These are phyloP conservation scores for Boletellus deceptivus DNA, from an alignment of 1,284 basidiomycete species.

Conservation along the genomic window DNA sequence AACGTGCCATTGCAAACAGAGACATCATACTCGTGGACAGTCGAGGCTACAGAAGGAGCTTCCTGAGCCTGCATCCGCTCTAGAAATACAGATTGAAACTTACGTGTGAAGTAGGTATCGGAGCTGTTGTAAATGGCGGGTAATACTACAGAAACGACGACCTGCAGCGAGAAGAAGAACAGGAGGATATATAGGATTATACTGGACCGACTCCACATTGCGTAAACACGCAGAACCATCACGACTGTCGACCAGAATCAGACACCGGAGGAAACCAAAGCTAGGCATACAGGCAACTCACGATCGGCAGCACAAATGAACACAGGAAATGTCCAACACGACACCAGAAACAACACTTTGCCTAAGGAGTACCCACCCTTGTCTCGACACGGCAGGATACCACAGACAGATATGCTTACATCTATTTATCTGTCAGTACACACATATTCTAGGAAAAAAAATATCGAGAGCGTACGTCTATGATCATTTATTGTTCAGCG, in stretches of 20 bases:
- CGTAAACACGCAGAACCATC: not conserved
- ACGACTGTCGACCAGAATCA: not conserved
- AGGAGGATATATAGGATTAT: not conserved
- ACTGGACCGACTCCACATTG: not conserved
- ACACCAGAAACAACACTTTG: not conserved
- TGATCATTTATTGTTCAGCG: not conserved
- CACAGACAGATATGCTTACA: conserved; percentile 5
- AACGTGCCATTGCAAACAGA: not conserved
- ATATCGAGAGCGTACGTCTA: conserved; percentile 6
- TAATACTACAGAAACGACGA: not conserved
- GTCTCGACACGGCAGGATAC: not conserved
- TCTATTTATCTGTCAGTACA: not conserved
- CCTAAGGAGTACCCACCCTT: conserved; percentile 3
- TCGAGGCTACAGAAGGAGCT: not conserved
- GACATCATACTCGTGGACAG: not conserved
- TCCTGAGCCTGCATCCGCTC: not conserved
- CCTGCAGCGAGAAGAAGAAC: not conserved
- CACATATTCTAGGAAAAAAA: no score
- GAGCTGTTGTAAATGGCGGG: conserved; percentile 1
- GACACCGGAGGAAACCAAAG: no score
- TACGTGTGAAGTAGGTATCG: not conserved
- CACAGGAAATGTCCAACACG: conserved; percentile 1
- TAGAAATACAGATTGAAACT: not conserved
- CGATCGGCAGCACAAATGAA: conserved; percentile 5
- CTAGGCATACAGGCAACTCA: not conserved